Evolutionary conservation across 768 basidiomycete species (phyloP).

Genomic region (Leccinum uliginosum): DNA sequence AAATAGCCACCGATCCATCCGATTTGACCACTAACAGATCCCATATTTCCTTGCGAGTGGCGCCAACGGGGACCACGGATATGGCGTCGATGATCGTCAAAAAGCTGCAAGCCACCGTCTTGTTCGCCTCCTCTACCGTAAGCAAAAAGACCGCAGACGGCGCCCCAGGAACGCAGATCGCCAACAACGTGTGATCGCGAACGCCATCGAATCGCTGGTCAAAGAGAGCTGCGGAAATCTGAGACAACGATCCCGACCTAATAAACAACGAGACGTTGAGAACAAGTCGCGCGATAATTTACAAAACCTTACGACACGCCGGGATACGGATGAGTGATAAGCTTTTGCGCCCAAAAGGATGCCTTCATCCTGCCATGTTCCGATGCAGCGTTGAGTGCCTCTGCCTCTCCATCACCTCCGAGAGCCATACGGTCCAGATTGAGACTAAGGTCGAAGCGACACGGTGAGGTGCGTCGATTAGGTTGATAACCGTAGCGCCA

Average conservation of each 20-base stretch:
- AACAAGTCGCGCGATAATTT: neutral
- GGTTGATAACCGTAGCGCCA: conserved; percentile 71
- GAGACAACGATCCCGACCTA: conserved; percentile 16
- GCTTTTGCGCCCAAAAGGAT: conserved; percentile 66
- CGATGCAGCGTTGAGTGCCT: conserved; percentile 36
- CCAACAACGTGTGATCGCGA: conserved; percentile 47
- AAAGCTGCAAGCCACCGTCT: conserved; percentile 38
- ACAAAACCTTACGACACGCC: conserved; percentile 45
- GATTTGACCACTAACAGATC: conserved; percentile 70
- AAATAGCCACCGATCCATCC: conserved; percentile 47
- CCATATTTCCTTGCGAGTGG: conserved; percentile 57
- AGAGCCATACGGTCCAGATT: conserved; percentile 69
- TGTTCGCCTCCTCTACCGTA: conserved; percentile 35
- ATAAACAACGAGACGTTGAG: conserved; percentile 2
- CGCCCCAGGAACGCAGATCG: conserved; percentile 49
- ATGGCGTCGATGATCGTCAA: conserved; percentile 40
- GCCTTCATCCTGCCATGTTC: conserved; percentile 68
- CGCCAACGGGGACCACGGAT: conserved; percentile 53
- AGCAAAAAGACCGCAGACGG: conserved; percentile 47
- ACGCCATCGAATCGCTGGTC: conserved; percentile 62
- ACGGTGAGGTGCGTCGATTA: conserved; percentile 37
- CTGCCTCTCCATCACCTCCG: conserved; percentile 45
- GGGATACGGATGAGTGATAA: conserved; percentile 47
- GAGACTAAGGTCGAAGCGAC: conserved; percentile 52
- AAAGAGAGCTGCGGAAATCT: conserved; percentile 55